Conservation (phyloP, 257 asterid genomes). For the Petunia secreta region DNA sequence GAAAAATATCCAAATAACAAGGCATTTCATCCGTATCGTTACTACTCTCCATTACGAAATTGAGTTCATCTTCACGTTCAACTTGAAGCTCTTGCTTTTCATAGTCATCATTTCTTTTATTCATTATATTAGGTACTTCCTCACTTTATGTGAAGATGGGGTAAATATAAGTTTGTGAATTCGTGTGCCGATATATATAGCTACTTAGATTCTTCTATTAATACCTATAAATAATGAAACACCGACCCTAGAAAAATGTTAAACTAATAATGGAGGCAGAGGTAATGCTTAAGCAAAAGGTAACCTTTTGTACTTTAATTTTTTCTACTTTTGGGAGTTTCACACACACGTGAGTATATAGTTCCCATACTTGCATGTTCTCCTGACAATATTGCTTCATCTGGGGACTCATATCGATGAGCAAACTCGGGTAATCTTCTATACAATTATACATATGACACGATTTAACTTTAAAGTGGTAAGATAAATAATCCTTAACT, state of each 20-base stretch:
- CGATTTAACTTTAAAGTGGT: no score
- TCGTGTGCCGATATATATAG: not conserved
- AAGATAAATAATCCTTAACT: no score
- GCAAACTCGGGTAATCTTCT: no score
- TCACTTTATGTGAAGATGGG: not conserved
- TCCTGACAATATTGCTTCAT: not conserved
- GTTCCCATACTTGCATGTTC: not conserved
- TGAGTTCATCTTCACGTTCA: not conserved
- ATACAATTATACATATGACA: no score
- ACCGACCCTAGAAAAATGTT: not conserved
- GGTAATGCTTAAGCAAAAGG: not conserved
- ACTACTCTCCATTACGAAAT: not conserved
- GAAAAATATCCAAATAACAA: no score
- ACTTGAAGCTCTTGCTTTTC: not conserved
- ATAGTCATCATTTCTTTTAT: not conserved
- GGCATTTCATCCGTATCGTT: not conserved
- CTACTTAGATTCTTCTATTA: not conserved
- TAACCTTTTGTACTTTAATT: not conserved
- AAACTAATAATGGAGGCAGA: not conserved
- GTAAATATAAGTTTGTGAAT: not conserved
- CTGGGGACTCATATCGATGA: no score
- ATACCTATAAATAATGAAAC: not conserved
- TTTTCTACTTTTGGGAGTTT: not conserved
- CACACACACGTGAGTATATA: not conserved
- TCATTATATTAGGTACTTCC: not conserved